A percentile compares a stretch with the other conserved stretches of the same genome.
Conservation (phyloP, 345 rosid genomes). For the Theobroma cacao region DNA sequence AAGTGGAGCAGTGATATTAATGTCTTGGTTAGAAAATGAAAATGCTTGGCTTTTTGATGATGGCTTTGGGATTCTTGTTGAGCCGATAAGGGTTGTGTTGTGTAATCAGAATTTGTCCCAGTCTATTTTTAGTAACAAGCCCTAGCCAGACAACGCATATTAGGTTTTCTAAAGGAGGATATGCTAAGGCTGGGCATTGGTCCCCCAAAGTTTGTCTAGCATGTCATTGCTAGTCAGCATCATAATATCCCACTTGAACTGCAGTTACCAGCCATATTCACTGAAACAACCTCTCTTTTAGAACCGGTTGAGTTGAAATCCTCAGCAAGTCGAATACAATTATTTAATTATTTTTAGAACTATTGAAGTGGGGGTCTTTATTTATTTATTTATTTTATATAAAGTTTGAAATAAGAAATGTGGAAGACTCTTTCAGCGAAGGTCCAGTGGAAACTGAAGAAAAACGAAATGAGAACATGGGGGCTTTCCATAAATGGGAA, state of each 20-base stretch:
- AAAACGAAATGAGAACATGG: slow-evolving; percentile 7
- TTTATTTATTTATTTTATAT: not conserved
- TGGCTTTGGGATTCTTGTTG: not conserved
- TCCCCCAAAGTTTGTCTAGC: slow-evolving; percentile 7
- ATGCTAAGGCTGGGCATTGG: not conserved
- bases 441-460: not conserved
- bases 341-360: not conserved
- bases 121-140: not conserved
- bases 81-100: not conserved
- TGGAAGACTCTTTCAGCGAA: not conserved
- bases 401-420: not conserved
- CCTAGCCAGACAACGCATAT: slow-evolving; percentile 9
- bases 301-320: not conserved
- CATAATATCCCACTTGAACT: slow-evolving; percentile 17
- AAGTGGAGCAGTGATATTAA: not conserved
- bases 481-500: slow-evolving; percentile 7
- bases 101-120: not conserved
- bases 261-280: not conserved
- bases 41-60: not conserved
- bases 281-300: not conserved
- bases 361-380: not conserved
- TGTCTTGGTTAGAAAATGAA: not conserved
- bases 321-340: not conserved
- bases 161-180: slow-evolving; percentile 2
- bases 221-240: slow-evolving; percentile 3